These are phyloP conservation scores for Fusarium goolgardi DNA, from an alignment of 2,329 filamentous ascomycete genomes.

Conservation along the genomic window DNA sequence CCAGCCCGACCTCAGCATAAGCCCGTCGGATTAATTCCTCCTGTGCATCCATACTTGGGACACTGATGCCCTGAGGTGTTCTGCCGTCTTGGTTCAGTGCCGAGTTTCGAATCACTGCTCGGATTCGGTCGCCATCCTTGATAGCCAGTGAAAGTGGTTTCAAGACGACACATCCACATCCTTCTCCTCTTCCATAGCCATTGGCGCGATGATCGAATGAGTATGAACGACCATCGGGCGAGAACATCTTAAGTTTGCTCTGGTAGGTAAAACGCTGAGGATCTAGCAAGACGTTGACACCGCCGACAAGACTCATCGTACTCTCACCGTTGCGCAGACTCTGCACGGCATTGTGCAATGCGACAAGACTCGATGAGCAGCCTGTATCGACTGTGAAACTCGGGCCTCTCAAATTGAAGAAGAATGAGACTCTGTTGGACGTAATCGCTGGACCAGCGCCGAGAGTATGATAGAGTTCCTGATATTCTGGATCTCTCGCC, in stretches of 20 bases:
- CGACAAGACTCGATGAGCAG: conserved; percentile 61
- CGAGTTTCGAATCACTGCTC: conserved; percentile 54
- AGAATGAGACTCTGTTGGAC: conserved; percentile 62
- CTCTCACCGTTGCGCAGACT: conserved; percentile 51
- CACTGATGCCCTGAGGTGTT: conserved; percentile 2
- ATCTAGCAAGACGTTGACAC: conserved; percentile 45
- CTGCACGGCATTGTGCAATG: conserved; percentile 57
- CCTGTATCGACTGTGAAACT: conserved; percentile 63
- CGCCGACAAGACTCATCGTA: conserved; percentile 45
- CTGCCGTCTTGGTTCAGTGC: conserved; percentile 53
- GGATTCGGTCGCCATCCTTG: conserved; percentile 52
- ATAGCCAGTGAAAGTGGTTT: conserved; percentile 58
- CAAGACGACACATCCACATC: conserved; percentile 55
- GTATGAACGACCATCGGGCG: conserved; percentile 47
- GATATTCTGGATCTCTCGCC: conserved; percentile 53
- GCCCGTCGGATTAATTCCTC: conserved; percentile 1
- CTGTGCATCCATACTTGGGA: conserved; percentile 1
- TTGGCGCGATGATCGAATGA: conserved; percentile 57
- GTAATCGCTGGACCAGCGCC: conserved; percentile 57
- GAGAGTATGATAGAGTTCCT: conserved; percentile 60
- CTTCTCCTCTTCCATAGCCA: conserved; percentile 63
- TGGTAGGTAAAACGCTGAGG: conserved; percentile 44
- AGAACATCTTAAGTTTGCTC: conserved; percentile 43
- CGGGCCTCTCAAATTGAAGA: conserved; percentile 60
- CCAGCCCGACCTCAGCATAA: conserved; percentile 2